Base-by-base conservation (phyloP, 2,329 filamentous ascomycete genomes). In the Penicillium palitans region DNA sequence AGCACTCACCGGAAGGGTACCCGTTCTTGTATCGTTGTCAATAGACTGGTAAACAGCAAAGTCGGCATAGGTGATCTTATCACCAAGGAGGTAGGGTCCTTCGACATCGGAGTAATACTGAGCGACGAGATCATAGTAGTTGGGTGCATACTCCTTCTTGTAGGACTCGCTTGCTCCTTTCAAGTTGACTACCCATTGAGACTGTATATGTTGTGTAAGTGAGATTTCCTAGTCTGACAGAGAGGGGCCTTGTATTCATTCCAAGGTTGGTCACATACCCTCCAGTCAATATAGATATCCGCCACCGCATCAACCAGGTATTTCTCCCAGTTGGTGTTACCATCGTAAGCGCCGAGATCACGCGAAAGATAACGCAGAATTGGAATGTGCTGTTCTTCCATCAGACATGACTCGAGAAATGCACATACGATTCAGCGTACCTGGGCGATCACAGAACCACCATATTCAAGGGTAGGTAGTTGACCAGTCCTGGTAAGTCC, bases 1-100 rank as follows among this genome's bases (percentile, higher is more conserved):
- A 17, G 10, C 35, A 59, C 58, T 37, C 51, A 76, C 74, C 19
- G 72, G 71, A 6, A 75, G 60, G 37, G n/a, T 66, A 10, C 69
- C 71, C 35, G 68, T 75, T 61, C 62, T 64, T 25, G 62, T 55
- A 39, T 78, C 72, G 27, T 78, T 76, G 46, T 78, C 74, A 29
- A 78, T 70, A 2, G 74, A 74, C 50, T 76, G 72, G 55, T 73
- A 78, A 2, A 78, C 62, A 0, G 72, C 74, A 58, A 78, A 78
- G 41, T 78, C 76, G 15, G 66, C 70, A 39, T 78, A 78, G 5
- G 71, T 74, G 50, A 77, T 55, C 27, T 61, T 68, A 6, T 76
- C 63, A 1, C 76, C 75, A 0, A 78, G 61, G 3, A 78, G 70
- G 49, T 71, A 78, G 1, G 76, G 76, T 0, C 75, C 76, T 0